These are phyloP conservation scores for Dactylellina sp. DNA, from an alignment of 2,329 filamentous ascomycete species.

Conservation along the genomic window DNA sequence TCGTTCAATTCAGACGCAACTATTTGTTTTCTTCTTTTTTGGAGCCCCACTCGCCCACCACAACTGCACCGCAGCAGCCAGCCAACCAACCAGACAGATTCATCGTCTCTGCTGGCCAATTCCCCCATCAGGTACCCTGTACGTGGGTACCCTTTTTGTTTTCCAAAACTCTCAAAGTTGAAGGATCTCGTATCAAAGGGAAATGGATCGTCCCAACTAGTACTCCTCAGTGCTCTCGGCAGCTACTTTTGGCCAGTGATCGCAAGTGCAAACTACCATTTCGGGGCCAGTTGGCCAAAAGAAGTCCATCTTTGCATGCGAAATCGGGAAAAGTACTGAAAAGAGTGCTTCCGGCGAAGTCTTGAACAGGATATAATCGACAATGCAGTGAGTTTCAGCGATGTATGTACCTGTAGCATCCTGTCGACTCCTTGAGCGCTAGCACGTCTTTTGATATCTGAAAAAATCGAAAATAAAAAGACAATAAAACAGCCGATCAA, in stretches of 20 bases:
- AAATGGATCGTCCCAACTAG: background rate
- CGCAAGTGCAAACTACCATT: no score
- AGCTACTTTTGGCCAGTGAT: no score
- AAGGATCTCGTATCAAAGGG: background rate
- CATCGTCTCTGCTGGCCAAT: no score
- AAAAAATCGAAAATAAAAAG: background rate
- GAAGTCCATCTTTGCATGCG: no score
- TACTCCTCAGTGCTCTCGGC: no score
- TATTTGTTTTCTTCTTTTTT: background rate
- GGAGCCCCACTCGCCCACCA: background rate
- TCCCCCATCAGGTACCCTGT: no score
- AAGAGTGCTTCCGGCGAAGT: no score
- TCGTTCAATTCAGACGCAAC: background rate
- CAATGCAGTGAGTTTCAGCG: slow-evolving; percentile 17
- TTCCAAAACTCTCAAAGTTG: background rate
- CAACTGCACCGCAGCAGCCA: background rate
- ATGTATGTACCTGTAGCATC: slow-evolving; percentile 31
- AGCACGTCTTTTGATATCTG: background rate
- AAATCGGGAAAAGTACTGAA: no score
- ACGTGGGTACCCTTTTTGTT: background rate
- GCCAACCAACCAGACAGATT: no score
- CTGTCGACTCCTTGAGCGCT: slow-evolving; percentile 10
- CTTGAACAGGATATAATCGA: slow-evolving; percentile 42
- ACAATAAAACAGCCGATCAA: background rate
- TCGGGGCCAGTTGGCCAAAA: no score